These are phyloP conservation scores for Aegle marmelos DNA, from an alignment of 345 rosid genomes.

Conservation along the genomic window DNA sequence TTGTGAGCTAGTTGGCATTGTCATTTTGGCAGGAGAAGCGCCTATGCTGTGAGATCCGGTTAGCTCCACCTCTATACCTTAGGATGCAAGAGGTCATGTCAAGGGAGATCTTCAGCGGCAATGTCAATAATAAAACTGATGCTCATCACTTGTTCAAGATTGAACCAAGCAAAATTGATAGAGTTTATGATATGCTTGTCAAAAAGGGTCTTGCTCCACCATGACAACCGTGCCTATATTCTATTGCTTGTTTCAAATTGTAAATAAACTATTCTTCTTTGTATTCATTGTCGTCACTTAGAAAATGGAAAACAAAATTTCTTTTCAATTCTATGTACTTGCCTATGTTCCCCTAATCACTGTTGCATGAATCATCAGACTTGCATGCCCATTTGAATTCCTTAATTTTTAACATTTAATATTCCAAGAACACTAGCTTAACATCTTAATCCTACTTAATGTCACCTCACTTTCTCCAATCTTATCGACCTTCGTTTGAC, in stretches of 20 bases:
- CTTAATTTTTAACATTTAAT: too few species aligned
- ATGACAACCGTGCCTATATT: conserved; percentile 13
- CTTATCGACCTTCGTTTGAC: too few species aligned
- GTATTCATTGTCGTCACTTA: not conserved
- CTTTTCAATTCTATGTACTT: not conserved
- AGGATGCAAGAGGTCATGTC: conserved; percentile 84
- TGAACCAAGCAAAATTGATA: conserved; percentile 73
- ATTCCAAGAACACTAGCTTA: too few species aligned
- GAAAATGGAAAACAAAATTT: not conserved
- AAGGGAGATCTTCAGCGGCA: conserved; percentile 72
- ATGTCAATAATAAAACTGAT: conserved; percentile 66
- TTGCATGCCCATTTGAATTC: too few species aligned
- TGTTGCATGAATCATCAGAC: not conserved
- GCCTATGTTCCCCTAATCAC: not conserved
- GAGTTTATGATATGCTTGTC: conserved; percentile 90
- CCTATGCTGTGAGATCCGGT: conserved; percentile 63
- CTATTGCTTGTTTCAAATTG: not conserved
- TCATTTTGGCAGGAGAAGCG: conserved; percentile 75
- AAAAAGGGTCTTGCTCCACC: conserved; percentile 85
- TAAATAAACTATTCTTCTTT: not conserved
- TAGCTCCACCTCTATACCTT: conserved; percentile 76
- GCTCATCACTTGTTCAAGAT: conserved; percentile 77
- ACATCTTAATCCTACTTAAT: too few species aligned
- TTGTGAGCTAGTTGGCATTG: not conserved
- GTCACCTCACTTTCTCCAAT: too few species aligned